Conservation (phyloP, 371 early-diverging fungal species). For the Lichtheimia corymbifera region DNA sequence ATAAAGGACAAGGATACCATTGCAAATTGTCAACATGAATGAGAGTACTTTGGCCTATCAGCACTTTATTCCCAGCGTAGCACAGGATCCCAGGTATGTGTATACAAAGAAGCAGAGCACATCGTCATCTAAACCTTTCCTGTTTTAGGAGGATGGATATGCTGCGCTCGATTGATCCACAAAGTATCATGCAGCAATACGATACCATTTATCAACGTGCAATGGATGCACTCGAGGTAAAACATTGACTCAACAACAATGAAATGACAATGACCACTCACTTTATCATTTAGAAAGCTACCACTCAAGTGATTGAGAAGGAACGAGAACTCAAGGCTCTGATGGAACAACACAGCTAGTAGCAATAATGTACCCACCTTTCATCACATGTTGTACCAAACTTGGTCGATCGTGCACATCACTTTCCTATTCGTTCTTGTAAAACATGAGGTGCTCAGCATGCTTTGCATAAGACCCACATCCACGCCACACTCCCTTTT, state of each 20-base stretch:
- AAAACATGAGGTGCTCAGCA: too few relatives aligned
- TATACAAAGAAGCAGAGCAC: neutral
- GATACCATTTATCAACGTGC: slow-evolving; percentile 18
- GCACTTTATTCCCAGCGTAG: slow-evolving; percentile 17
- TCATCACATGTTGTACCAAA: too few relatives aligned
- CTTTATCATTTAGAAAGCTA: slow-evolving; percentile 7
- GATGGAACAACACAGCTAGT: slow-evolving; percentile 1
- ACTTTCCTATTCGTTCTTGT: too few relatives aligned
- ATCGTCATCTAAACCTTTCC: neutral
- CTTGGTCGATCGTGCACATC: too few relatives aligned
- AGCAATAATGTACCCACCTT: too few relatives aligned
- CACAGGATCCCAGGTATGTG: neutral
- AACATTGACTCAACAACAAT: neutral
- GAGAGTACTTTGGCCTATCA: slow-evolving; percentile 21
- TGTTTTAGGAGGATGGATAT: slow-evolving; percentile 1
- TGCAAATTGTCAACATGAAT: slow-evolving; percentile 19
- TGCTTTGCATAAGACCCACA: too few relatives aligned
- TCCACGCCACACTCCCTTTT: too few relatives aligned
- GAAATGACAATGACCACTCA: neutral
- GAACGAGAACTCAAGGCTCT: slow-evolving; percentile 10
- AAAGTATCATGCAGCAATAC: slow-evolving; percentile 13
- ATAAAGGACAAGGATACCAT: slow-evolving; percentile 5
- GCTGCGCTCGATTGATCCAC: neutral
- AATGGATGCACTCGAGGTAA: slow-evolving; percentile 16
- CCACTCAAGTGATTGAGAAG: slow-evolving; percentile 10